These are phyloP conservation scores for Nakazawaea pomicola DNA, from an alignment of 805 yeast genomes.

Conservation along the genomic window DNA sequence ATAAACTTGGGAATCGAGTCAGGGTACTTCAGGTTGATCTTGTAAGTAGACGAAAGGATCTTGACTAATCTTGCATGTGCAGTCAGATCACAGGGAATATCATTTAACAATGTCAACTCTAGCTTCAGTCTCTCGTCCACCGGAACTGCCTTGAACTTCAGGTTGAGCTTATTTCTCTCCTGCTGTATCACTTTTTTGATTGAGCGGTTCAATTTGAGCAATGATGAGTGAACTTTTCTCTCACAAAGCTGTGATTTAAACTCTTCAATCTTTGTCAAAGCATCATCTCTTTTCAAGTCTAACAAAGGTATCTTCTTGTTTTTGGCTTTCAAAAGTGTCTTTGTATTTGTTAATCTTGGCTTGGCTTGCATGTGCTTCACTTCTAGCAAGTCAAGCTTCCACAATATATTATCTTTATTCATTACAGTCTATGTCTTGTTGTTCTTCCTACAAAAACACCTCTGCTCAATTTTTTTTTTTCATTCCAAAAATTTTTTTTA, in stretches of 20 bases:
- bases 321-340: conserved; percentile 39
- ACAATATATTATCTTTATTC: conserved; percentile 35
- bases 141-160: conserved; percentile 15
- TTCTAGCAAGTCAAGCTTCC: conserved; percentile 56
- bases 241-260: conserved; percentile 41
- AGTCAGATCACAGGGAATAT: conserved; percentile 9
- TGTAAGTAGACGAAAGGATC: conserved; percentile 19
- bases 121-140: conserved; percentile 17
- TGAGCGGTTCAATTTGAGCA: conserved; percentile 34
- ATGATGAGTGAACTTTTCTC: conserved; percentile 44
- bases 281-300: conserved; percentile 37
- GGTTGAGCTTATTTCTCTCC: conserved; percentile 8
- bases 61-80: conserved; percentile 16
- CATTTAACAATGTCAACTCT: conserved; percentile 14
- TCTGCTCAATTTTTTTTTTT: neutral
- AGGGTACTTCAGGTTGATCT: conserved; percentile 25
- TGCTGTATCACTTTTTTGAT: conserved; percentile 25
- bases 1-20: conserved; percentile 32
- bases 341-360: conserved; percentile 48
- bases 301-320: conserved; percentile 35
- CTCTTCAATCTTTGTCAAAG: conserved; percentile 36
- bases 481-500: neutral
- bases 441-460: neutral
- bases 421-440: conserved; percentile 8
- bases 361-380: conserved; percentile 35